Base-by-base conservation (phyloP, 371 early-diverging fungal genomes). In the Coemansia sp. region DNA sequence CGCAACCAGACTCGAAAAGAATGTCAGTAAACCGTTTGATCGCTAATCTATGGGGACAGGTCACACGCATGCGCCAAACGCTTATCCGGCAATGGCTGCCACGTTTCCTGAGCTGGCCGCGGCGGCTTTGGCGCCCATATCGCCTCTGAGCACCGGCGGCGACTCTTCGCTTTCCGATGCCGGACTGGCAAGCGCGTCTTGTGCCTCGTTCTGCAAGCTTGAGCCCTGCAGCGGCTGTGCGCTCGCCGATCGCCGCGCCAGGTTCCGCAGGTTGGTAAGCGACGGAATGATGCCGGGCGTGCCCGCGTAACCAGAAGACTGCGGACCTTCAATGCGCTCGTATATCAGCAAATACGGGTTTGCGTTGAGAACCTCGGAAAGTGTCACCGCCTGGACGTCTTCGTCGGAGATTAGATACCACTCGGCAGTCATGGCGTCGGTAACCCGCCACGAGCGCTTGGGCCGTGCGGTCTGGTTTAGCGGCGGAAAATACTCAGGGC, bases 391-490 rank as follows among this genome's bases (percentile, higher is more conserved):
- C 55, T 90, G 88, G 41, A 97, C 91, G n/a, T 82, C 66, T 55
- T 93, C 91, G 66, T 97, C 97, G 30, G 93, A 94, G n/a, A 94
- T 85, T 50, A 90, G 79, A 80, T 90, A 95, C 93, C 93, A 92
- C 49, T 80, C 79, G 35, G 79, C 70, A 10, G 78, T 70, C 75
- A 75, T 67, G 31, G 84, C 80, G 33, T 80, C 81, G 26, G 76
- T 66, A n/a, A 82, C 77, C 30, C 79, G 72, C 64, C 80, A 75
- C 14, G 82, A 77, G 33, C 81, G 80, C 47, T 72, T 72, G 50
- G 72, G 66, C 33, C 72, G 65, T 12, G 61, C 33, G 2, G 56
- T 7, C 45, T 59, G 57, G 14, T 16, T 47, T 11, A 61, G 6
- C 1, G 61, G 34, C 2, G 61, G 30, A 30, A 61, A 50, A 33